phyloP scores from a whole-genome alignment of 176 grass and related monocot genomes.

The Rhynchospora pubera region DNA sequence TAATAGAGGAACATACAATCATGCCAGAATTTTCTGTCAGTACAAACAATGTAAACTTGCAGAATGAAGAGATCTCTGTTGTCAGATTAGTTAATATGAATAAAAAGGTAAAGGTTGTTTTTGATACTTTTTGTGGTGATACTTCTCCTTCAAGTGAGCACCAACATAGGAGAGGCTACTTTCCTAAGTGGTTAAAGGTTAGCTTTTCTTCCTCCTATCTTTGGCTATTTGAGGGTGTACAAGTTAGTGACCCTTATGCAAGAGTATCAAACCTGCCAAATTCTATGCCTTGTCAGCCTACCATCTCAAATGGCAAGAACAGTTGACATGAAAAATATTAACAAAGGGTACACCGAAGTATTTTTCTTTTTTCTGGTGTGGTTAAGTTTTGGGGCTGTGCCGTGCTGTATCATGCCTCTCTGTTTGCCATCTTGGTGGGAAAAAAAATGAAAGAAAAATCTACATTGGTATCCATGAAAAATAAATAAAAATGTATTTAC shows the following conservation, averaged over 20 bases:
- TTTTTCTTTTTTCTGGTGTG: not conserved
- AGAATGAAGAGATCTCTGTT: constrained; percentile 41
- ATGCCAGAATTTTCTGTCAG: constrained; percentile 54
- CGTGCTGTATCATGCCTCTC: not conserved
- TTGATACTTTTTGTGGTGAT: constrained; percentile 39
- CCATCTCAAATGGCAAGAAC: not conserved
- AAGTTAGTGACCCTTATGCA: not conserved
- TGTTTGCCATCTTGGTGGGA: not conserved
- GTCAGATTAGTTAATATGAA: constrained; percentile 66
- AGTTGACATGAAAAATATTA: too few relatives aligned
- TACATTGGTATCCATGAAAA: not conserved
- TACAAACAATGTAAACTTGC: constrained; percentile 37
- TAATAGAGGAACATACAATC: constrained; percentile 35
- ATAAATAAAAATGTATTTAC: not conserved
- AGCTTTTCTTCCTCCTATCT: not conserved
- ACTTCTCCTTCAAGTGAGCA: not conserved
- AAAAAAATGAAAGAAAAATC: not conserved
- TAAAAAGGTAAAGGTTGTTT: constrained; percentile 32
- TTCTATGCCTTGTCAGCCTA: not conserved
- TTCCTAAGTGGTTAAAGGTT: constrained; percentile 87
- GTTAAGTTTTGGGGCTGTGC: not conserved
- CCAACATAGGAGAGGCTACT: constrained; percentile 26
- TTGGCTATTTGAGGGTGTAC: not conserved
- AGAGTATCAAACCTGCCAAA: not conserved
- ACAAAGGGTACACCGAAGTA: too few relatives aligned